Percentiles rank a stretch among this genome's conserved stretches.
These are phyloP conservation scores for Achlya hypogyna DNA, from an alignment of 352 stramenopile genomes.

Conservation along the genomic window DNA sequence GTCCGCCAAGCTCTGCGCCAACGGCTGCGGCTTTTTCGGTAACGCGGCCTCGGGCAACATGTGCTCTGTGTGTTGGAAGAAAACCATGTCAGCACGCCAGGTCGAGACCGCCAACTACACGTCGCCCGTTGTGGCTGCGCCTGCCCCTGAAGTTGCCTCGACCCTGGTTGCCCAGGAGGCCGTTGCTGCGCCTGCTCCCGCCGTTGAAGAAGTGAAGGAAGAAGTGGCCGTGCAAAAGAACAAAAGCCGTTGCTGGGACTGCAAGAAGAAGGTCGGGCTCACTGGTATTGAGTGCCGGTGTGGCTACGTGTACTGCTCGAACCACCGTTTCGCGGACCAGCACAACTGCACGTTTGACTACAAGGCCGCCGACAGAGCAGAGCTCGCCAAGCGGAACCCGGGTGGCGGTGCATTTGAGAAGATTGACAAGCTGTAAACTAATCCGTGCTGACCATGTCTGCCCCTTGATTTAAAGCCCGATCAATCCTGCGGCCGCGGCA, in stretches of 20 bases:
- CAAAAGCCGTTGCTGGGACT: constrained; percentile 85
- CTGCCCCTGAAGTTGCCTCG: neutral
- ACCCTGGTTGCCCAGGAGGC: neutral
- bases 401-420: constrained; percentile 79
- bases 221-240: constrained; percentile 70
- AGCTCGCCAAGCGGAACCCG: constrained; percentile 70
- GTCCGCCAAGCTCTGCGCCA: constrained; percentile 57
- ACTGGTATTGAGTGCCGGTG: constrained; percentile 86
- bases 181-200: neutral
- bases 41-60: constrained; percentile 56
- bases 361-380: constrained; percentile 60
- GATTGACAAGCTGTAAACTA: constrained; percentile 69
- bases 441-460: neutral
- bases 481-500: neutral
- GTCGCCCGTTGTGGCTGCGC: neutral
- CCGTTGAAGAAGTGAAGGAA: constrained; percentile 30
- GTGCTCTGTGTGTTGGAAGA: constrained; percentile 82
- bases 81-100: constrained; percentile 68
- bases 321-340: constrained; percentile 81
- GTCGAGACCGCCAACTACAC: constrained; percentile 27
- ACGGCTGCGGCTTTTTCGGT: constrained; percentile 74
- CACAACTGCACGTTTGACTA: constrained; percentile 83
- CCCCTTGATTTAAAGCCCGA: neutral
- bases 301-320: constrained; percentile 80
- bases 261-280: constrained; percentile 87